Evolutionary conservation across 768 basidiomycete species (phyloP).

Genomic region (Filobasidium floriforme): DNA sequence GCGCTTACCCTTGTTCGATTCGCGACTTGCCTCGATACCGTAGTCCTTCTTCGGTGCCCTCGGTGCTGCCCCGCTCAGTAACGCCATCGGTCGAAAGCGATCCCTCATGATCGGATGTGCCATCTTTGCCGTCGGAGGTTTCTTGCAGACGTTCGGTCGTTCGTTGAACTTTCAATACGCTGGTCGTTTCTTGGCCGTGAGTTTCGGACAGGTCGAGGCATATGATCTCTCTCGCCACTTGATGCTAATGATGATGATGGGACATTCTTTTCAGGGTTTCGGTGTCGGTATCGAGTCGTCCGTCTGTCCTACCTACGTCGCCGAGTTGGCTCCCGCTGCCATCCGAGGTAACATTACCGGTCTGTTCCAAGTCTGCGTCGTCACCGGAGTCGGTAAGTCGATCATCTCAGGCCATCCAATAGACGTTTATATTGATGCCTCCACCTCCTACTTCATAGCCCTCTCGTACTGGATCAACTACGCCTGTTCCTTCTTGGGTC

Average conservation of each 20-base stretch:
- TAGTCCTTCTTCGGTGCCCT: slow-evolving; percentile 73
- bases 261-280: slow-evolving; percentile 49
- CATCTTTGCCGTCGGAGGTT: slow-evolving; percentile 64
- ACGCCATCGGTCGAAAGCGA: slow-evolving; percentile 56
- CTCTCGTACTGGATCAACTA: slow-evolving; percentile 19
- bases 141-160: slow-evolving; percentile 62
- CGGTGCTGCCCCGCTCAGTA: slow-evolving; percentile 28
- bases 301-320: slow-evolving; percentile 78
- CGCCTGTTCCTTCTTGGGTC: slow-evolving; percentile 17
- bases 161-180: slow-evolving; percentile 64
- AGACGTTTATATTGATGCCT: not conserved
- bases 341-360: slow-evolving; percentile 80
- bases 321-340: slow-evolving; percentile 78
- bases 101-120: slow-evolving; percentile 58
- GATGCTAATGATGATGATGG: slow-evolving; percentile 31
- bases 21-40: not conserved
- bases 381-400: slow-evolving; percentile 56
- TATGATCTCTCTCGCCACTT: no score
- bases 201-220: no score
- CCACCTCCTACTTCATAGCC: not conserved
- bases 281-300: slow-evolving; percentile 59
- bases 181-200: slow-evolving; percentile 62
- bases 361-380: slow-evolving; percentile 77
- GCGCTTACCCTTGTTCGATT: not conserved
- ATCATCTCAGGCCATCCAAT: not conserved